Base-by-base conservation (phyloP, 2,329 filamentous ascomycete species). In the Hypocrella siamensis region DNA sequence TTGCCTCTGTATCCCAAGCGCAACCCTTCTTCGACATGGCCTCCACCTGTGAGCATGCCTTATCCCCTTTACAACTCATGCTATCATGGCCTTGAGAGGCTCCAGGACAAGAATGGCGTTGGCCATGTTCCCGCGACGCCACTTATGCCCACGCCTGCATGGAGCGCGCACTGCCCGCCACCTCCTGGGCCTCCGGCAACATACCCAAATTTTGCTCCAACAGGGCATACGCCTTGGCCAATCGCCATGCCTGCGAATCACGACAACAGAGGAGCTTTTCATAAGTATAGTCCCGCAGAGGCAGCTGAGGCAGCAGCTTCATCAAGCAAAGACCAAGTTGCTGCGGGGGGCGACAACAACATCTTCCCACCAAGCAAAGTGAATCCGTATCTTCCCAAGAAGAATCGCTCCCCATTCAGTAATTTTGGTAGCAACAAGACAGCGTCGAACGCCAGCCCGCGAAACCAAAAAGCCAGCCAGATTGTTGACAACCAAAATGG, bases 1-100 rank as follows among this genome's bases (percentile, higher is more conserved):
- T 41, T 44, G 17, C 46, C 51, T 3, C 42, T 68, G n/a, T 66
- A 72, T 42, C 64, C 66, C 3, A 48, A 44, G 6, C 52, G 50
- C 5, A 42, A 51, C 17, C 38, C 49, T 14, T 27, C 28, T 3
- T 45, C 44, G 17, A 41, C 42, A 7, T 46, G 45, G 10, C 45
- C 52, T 4, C 41, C 60, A 6, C 58, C 60, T 0, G 36, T 61
- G 7, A 61, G 64, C 4, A 52, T 56, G 31, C 57, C 59, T 4
- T 56, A 64, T 35, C 61, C 61, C 3, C 31, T 43, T 9, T 45
- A 56, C 15, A 65, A 64, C 18, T 56, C 57, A 0, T 66, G 56
- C 41, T 57, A 56, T 16, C 40, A 57, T 26, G 58, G 58, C 2
- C 60, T 58, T 35, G 41, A 46, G 9, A 39, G 43, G 15, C 25